Base-by-base conservation (phyloP, 2,329 filamentous ascomycete genomes). In the Ophiocordyceps camponoti-leonardi region DNA sequence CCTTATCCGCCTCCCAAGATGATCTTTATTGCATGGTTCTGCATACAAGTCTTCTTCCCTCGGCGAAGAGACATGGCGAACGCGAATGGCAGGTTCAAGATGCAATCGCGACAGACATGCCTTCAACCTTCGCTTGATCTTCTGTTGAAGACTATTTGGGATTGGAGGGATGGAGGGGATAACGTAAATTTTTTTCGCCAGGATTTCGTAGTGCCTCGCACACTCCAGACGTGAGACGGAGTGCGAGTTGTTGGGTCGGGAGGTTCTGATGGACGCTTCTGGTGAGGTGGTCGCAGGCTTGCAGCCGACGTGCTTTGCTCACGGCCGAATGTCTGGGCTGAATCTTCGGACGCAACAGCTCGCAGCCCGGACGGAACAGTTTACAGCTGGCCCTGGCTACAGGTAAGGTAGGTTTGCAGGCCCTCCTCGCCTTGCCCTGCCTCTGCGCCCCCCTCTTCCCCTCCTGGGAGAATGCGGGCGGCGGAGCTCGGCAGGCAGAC, bases 101-200 rank as follows among this genome's bases (percentile, higher is more conserved):
- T 28, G 33, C 33, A 18, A 6, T 37, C 14, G 33, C 33, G 33
- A 37, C 33, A 37, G 33, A 37, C 16, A 37, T 3, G 16, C 13
- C 16, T 18, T 10, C 7, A n/a, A 16, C 18, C 33, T 18, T 37
- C 33, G n/a, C 16, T 18, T 37, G 14, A n/a, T 37, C 33, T 18
- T 37, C 33, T 6, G 33, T 18, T 37, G 33, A n/a, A 18, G n/a
- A 20, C n/a, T 14, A n/a, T 41, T 14, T 16, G 35, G 42, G 31
- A 35, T 35, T 13, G 37, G 19, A 22, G 26, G 28, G 20, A n/a
- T 28, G 41, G 44, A 44, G 46, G 46, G 44, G 44, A 45, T 49
- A 49, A 58, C 58, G 57, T 61, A 63, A 62, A 60, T 56, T 42
- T 60, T 62, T 58, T 28, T 28, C 11, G 26, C 51, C 47, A 52